Conservation (phyloP, 1,139 yeast genomes). For the Suhomyces taliae region DNA sequence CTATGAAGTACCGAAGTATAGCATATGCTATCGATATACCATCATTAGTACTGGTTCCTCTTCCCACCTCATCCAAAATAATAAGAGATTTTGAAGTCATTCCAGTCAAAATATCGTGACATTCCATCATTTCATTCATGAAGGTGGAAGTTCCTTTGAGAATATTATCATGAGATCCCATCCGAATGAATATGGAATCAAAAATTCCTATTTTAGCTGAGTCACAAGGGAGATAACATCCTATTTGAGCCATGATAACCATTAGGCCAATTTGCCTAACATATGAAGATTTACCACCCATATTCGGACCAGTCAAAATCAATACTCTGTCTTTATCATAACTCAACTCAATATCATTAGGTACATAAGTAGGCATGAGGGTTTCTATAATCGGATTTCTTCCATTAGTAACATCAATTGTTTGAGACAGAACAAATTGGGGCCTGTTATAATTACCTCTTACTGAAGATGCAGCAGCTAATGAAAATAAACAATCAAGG, state of each 20-base stretch:
- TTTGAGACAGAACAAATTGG: slow-evolving; percentile 47
- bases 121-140: slow-evolving; percentile 72
- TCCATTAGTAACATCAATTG: slow-evolving; percentile 50
- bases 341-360: slow-evolving; percentile 63
- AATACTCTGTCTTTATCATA: slow-evolving; percentile 49
- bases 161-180: slow-evolving; percentile 78
- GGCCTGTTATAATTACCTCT: slow-evolving; percentile 58
- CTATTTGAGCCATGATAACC: slow-evolving; percentile 54
- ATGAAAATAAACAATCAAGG: slow-evolving; percentile 74
- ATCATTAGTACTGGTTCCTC: slow-evolving; percentile 87
- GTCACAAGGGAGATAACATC: slow-evolving; percentile 45
- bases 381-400: slow-evolving; percentile 82
- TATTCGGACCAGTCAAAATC: slow-evolving; percentile 71
- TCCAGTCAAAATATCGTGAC: slow-evolving; percentile 52
- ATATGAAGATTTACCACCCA: slow-evolving; percentile 78
- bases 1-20: slow-evolving; percentile 63
- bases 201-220: slow-evolving; percentile 56
- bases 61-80: slow-evolving; percentile 64
- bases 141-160: slow-evolving; percentile 71
- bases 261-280: slow-evolving; percentile 63
- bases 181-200: slow-evolving; percentile 55
- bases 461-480: slow-evolving; percentile 58
- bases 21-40: slow-evolving; percentile 87
- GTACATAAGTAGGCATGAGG: slow-evolving; percentile 50
- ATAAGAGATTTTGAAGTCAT: slow-evolving; percentile 54